Conservation (phyloP, 148 eudicot genomes). For the Diospyros lotus region DNA sequence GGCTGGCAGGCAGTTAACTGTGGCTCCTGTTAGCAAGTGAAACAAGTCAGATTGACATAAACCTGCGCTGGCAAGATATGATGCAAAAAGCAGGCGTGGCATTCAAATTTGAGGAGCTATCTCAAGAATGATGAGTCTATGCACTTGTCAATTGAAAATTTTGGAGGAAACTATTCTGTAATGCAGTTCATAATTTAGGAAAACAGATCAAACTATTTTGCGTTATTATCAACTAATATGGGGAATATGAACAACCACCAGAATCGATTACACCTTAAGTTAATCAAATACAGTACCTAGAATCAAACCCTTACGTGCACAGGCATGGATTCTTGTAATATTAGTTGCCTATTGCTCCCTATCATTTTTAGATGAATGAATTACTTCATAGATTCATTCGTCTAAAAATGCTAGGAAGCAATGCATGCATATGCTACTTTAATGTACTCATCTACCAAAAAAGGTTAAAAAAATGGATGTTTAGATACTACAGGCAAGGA, state of each 20-base stretch:
- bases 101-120: too few species aligned
- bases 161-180: neutral
- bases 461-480: neutral
- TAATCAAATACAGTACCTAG: neutral
- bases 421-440: neutral
- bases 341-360: neutral
- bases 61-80: neutral
- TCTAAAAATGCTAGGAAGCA: too few species aligned
- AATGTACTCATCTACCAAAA: neutral
- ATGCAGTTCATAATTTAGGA: neutral
- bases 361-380: neutral
- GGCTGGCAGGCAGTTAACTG: constrained; percentile 77
- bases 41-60: neutral
- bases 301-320: neutral
- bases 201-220: neutral
- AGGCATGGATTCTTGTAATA: too few species aligned
- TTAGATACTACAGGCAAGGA: neutral
- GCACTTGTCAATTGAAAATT: neutral
- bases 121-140: too few species aligned
- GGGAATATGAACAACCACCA: neutral
- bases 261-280: neutral
- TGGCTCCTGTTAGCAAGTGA: constrained; percentile 63
- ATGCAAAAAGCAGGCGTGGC: too few species aligned
- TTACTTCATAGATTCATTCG: neutral
- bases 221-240: neutral